Conservation (phyloP, 352 stramenopile species). For the Sclerospora graminicola region DNA sequence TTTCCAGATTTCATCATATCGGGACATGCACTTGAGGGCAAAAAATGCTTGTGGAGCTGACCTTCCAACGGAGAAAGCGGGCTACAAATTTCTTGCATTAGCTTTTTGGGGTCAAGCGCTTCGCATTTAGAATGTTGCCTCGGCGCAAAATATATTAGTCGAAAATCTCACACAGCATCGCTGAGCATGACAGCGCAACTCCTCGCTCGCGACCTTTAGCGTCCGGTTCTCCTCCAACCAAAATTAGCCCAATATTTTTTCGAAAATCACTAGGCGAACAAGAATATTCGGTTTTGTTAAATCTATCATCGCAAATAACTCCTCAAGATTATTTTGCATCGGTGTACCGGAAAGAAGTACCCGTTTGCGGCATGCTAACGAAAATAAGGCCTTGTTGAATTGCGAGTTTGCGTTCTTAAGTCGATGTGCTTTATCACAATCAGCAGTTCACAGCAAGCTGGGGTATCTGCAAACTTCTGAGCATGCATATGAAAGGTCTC, state of each 20-base stretch:
- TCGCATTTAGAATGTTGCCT: constrained; percentile 97
- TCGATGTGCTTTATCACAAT: constrained; percentile 98
- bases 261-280: constrained; percentile 85
- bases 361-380: constrained; percentile 83
- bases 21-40: constrained; percentile 91
- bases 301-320: constrained; percentile 97
- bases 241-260: constrained; percentile 84
- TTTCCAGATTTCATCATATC: constrained; percentile 94
- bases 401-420: constrained; percentile 97
- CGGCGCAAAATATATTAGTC: constrained; percentile 98
- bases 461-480: constrained; percentile 81
- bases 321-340: constrained; percentile 98
- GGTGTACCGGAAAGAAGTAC: constrained; percentile 95
- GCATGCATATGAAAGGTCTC: constrained; percentile 92
- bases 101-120: constrained; percentile 96
- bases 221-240: constrained; percentile 86
- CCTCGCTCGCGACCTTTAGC: constrained; percentile 74
- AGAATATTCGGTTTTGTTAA: constrained; percentile 85
- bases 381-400: constrained; percentile 73
- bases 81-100: constrained; percentile 98
- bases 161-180: constrained; percentile 93
- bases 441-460: constrained; percentile 89
- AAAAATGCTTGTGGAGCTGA: constrained; percentile 93
- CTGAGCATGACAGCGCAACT: constrained; percentile 81
- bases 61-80: constrained; percentile 93